phyloP scores from a whole-genome alignment of 345 rosid genomes.

The Nasturtium officinale region DNA sequence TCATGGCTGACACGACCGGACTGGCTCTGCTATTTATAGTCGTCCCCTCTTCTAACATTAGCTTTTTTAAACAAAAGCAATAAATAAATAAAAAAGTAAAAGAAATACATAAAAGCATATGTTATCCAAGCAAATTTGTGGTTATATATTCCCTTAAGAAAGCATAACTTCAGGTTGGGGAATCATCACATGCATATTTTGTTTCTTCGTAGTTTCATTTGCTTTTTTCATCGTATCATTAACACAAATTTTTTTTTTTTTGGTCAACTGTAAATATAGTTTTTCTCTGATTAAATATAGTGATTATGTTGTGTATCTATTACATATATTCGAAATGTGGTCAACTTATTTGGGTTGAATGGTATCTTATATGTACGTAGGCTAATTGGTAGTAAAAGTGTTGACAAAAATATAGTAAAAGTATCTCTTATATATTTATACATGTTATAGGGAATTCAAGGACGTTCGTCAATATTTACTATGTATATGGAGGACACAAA shows the following conservation, averaged over 20 bases:
- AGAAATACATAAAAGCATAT: background rate
- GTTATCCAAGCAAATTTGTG: slow-evolving; percentile 30
- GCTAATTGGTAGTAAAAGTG: background rate
- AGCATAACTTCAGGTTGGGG: slow-evolving; percentile 13
- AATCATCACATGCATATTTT: background rate
- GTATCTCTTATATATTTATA: background rate
- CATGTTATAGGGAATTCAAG: background rate
- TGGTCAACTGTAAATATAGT: background rate
- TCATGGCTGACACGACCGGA: slow-evolving; percentile 22
- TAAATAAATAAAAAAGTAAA: slow-evolving; percentile 7
- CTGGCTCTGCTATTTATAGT: slow-evolving; percentile 37
- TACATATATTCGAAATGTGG: background rate
- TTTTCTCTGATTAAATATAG: background rate
- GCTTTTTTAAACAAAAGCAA: background rate
- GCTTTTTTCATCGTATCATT: slow-evolving; percentile 1
- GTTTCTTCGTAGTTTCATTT: background rate
- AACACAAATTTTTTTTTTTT: background rate
- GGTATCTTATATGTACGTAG: background rate
- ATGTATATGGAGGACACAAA: background rate
- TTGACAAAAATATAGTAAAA: slow-evolving; percentile 3
- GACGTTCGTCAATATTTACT: background rate
- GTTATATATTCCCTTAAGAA: slow-evolving; percentile 1
- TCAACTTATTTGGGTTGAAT: background rate
- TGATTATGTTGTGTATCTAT: background rate
- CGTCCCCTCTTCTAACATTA: background rate